Evolutionary conservation across 2,329 filamentous ascomycete genomes (phyloP), one percentile per base, ranked within the genome.

Genomic region (Xylaria arbuscula): DNA sequence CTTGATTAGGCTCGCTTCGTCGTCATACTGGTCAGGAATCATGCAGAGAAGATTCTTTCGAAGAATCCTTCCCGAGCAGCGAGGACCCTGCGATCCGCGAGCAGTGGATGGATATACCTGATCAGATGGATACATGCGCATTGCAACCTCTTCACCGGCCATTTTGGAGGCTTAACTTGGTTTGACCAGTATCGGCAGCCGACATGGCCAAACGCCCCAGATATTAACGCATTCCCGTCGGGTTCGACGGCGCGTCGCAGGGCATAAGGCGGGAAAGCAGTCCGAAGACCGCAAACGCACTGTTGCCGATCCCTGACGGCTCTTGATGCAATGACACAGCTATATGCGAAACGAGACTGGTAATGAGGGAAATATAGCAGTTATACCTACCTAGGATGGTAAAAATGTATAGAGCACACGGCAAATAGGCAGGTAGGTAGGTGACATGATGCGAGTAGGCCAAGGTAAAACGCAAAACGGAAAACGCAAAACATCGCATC

Each of bases 21-120:
- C 28, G 28, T 28, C 28, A 28, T 28, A 56, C 56, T 57, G 59
- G 63, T 66, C 7, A 63, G 48, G 64, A 64, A 57, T 58, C 63
- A 70, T 70, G 69, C 69, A 70, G 3, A 62, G 69, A 71, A 69
- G 32, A 36, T 69, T 69, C 69, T 62, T 36, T 55, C 51, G 69
- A 62, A 66, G 45, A 66, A 54, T 59, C 45, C 53, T 59, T 45
- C 50, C 66, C 60, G 64, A 62, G 42, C 56, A 28, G 64, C 47
- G 40, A 64, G 60, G 55, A 60, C 47, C 11, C 51, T 8, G 42
- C 55, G 59, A 19, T 59, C 66, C 57, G 53, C 24, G 28, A 19
- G 56, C 28, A 32, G 19, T 24, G 34, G 42, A 64, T 53, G 36
- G 24, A 55, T 54, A 56, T 15, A 7, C 40, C 40, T 15, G n/a